Conservation (phyloP, 2,329 filamentous ascomycete genomes). For the Hymenoscyphus scutula region DNA sequence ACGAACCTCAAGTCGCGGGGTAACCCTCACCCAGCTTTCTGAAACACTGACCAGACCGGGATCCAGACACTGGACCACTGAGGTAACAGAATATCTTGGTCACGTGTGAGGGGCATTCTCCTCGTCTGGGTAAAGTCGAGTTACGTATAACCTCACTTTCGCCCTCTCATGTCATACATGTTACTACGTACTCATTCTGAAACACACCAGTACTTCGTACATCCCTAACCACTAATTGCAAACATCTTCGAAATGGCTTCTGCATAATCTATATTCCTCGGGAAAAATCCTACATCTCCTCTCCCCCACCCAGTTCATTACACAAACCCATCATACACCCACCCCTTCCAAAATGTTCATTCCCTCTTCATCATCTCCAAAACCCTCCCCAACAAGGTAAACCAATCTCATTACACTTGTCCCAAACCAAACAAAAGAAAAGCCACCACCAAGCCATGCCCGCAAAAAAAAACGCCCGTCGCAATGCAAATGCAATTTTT, state of each 20-base stretch:
- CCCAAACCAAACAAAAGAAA: background rate
- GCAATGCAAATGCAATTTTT: constrained; percentile 20
- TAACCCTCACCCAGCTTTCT: background rate
- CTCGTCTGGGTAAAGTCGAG: too few relatives aligned
- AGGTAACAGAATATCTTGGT: background rate
- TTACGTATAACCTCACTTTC: background rate
- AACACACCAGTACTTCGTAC: background rate
- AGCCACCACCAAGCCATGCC: background rate
- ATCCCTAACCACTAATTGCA: too few relatives aligned
- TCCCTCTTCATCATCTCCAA: background rate
- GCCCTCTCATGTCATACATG: background rate
- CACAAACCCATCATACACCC: background rate
- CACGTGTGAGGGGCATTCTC: background rate
- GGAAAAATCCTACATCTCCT: background rate
- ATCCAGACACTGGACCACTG: background rate
- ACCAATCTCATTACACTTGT: too few relatives aligned
- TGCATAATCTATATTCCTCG: background rate
- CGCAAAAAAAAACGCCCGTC: constrained; percentile 24
- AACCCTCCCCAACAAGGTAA: too few relatives aligned
- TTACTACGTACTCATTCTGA: background rate
- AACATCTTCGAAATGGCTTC: background rate
- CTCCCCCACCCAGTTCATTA: background rate
- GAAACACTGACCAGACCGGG: background rate
- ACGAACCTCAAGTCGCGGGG: background rate
- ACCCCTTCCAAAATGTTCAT: background rate